Percentiles rank a stretch among this genome's conserved stretches.
These are phyloP conservation scores for Hagleromyces aurorensis DNA, from an alignment of 805 yeast genomes.

Conservation along the genomic window DNA sequence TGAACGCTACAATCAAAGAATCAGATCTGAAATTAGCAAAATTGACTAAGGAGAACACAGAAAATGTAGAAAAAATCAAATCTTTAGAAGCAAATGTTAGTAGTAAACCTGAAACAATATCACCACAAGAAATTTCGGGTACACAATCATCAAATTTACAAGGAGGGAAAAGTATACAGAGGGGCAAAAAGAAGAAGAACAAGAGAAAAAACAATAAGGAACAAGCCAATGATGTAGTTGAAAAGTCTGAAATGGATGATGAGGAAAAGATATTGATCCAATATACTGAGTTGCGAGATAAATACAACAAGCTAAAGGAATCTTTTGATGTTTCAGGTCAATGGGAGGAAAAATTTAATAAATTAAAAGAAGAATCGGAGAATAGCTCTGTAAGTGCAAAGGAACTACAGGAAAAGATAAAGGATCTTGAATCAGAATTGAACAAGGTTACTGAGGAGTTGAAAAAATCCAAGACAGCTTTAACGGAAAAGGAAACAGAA, in stretches of 20 bases:
- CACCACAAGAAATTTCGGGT: no score
- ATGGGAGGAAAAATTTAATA: slow-evolving; percentile 16
- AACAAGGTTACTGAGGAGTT: slow-evolving; percentile 16
- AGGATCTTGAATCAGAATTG: slow-evolving; percentile 9
- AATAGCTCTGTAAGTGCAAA: slow-evolving; percentile 2
- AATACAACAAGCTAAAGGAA: slow-evolving; percentile 12
- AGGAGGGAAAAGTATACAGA: no score
- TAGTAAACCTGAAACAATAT: no score
- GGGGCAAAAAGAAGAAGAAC: slow-evolving; percentile 3
- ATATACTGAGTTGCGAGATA: slow-evolving; percentile 9
- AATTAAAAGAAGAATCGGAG: slow-evolving; percentile 9
- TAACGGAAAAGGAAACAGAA: slow-evolving; percentile 49
- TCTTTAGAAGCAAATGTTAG: no score
- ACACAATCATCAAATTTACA: no score
- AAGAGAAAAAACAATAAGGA: slow-evolving; percentile 2
- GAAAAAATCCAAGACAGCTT: slow-evolving; percentile 19
- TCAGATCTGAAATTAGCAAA: no score
- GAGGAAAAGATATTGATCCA: slow-evolving; percentile 6
- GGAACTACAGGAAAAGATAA: slow-evolving; percentile 3
- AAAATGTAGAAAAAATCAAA: no score
- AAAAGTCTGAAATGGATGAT: slow-evolving; percentile 1
- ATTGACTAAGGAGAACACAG: no score
- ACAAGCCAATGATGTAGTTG: not conserved
- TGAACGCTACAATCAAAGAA: no score
- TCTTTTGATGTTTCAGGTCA: slow-evolving; percentile 9